Evolutionary conservation across 345 rosid genomes (phyloP).

Genomic region (Syzygium grande): DNA sequence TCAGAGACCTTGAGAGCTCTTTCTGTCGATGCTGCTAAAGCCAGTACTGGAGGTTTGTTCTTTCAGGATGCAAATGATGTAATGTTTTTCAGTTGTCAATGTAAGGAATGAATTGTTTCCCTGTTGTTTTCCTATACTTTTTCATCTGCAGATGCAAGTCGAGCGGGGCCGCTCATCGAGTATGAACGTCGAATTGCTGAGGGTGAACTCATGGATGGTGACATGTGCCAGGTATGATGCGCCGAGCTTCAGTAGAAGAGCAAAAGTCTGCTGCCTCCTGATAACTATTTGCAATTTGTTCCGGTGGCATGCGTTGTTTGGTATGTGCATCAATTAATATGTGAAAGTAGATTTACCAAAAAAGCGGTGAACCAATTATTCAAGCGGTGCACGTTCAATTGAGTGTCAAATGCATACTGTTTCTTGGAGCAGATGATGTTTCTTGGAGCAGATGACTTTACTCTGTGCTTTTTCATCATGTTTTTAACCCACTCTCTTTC

Average conservation of each 20-base stretch:
- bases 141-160: slow-evolving; percentile 36
- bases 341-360: not conserved
- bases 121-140: not conserved
- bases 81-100: not conserved
- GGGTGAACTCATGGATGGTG: slow-evolving; percentile 87
- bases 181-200: slow-evolving; percentile 71
- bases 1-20: slow-evolving; percentile 24
- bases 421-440: not conserved
- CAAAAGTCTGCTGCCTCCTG: not conserved
- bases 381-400: not conserved
- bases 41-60: slow-evolving; percentile 28
- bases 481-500: not conserved
- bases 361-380: not conserved
- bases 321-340: not conserved
- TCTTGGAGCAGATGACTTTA: not conserved
- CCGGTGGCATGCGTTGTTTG: not conserved
- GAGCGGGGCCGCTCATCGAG: slow-evolving; percentile 82
- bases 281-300: not conserved
- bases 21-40: slow-evolving; percentile 29
- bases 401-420: not conserved
- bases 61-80: not conserved
- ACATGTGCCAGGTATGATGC: slow-evolving; percentile 63
- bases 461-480: not conserved
- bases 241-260: not conserved
- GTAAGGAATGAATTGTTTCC: not conserved